These are phyloP conservation scores for Ophiostoma perfectum DNA, from an alignment of 2,329 filamentous ascomycete genomes.

Conservation along the genomic window DNA sequence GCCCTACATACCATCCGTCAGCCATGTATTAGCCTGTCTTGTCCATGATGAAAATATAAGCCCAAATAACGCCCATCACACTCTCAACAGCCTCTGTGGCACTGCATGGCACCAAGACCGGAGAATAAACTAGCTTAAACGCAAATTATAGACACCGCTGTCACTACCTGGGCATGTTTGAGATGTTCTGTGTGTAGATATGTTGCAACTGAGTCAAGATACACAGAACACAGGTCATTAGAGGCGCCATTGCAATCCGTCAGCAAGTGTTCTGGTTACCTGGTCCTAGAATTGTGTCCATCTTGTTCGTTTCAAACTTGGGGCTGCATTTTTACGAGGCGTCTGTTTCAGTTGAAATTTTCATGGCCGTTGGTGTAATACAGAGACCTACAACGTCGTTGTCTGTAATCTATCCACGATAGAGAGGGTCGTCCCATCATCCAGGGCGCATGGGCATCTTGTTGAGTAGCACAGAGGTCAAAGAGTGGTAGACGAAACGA, in stretches of 20 bases:
- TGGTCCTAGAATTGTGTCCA: no score
- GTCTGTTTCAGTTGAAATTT: conserved; percentile 19
- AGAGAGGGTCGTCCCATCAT: background rate
- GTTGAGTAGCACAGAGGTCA: conserved; percentile 15
- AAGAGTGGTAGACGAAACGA: conserved; percentile 11
- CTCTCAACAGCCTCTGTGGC: conserved; percentile 16
- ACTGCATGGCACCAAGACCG: conserved; percentile 19
- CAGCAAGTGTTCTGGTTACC: no score
- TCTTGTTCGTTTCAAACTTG: background rate
- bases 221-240: background rate
- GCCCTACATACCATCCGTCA: background rate
- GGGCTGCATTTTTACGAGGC: conserved; percentile 4
- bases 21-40: background rate
- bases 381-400: background rate
- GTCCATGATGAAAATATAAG: no score
- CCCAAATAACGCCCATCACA: background rate
- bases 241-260: no score
- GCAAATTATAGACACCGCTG: conserved; percentile 11
- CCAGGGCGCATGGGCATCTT: conserved; percentile 7
- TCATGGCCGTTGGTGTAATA: conserved; percentile 17
- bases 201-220: conserved; percentile 12
- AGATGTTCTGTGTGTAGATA: conserved; percentile 4
- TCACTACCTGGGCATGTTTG: background rate
- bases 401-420: background rate
- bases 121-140: conserved; percentile 18